Base-by-base conservation (phyloP, 495 filamentous ascomycete genomes). In the Thermothielavioides terrestris region DNA sequence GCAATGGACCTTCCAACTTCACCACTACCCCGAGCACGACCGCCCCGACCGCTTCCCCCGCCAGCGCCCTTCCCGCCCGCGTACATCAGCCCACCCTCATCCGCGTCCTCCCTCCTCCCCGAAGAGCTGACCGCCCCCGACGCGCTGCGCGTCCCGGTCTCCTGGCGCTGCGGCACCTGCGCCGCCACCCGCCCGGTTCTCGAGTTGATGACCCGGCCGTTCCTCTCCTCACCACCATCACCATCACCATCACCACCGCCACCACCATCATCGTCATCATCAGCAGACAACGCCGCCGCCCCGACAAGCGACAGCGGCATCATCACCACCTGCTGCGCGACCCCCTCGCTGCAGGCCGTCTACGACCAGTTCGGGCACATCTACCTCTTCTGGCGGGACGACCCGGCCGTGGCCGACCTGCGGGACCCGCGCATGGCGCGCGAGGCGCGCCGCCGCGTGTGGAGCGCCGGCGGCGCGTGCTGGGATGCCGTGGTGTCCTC, bases 321-420 rank as follows among this genome's bases (percentile, higher is more conserved):
- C n/a, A n/a, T n/a, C 36, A 22, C 3, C 17, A 38, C 6, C 20
- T 61, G 56, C 0, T 66, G 63, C 52, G 54, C 42, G 1, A 38
- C 18, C 11, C 63, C 63, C 6, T 39, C 48, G 2, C 55, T 66
- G 21, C 55, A 60, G 45, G 63, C 61, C 22, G 50, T 66, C n/a
- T 66, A 66, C 47, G 63, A 66, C 47, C 61, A 66, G 50, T 59
- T 58, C 22, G 63, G 63, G 28, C 35, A 41, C 23, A 61, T 66
- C 28, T 64, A 56, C 7, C 48, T 66, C 17, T 66, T 55, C 36
- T 64, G 59, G 56, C 53, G 63, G 4, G 54, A 60, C 34, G 63
- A 66, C 41, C 56, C 61, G 17, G 40, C 49, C 23, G 61, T 66
- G 20, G 38, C 55, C 34, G 56, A 66, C 39, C 43, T 66, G 39